A percentile compares a stretch with the other conserved stretches of the same genome.
phyloP scores from a whole-genome alignment of 2,329 filamentous ascomycete genomes.

The Leptographium galeiforme region DNA sequence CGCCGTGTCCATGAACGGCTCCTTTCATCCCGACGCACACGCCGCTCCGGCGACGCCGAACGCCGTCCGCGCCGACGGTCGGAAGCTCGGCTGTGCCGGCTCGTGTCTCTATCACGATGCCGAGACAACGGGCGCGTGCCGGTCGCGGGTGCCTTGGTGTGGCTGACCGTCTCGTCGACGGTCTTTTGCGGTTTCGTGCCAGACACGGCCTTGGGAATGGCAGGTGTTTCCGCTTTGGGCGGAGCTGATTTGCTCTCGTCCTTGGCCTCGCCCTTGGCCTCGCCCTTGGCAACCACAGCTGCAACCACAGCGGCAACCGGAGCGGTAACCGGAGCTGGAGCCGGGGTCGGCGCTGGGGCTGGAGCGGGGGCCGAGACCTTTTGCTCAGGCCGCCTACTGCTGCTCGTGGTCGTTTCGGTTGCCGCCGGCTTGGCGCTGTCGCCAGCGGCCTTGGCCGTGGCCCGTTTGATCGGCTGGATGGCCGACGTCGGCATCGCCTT shows the following conservation, averaged over 20 bases:
- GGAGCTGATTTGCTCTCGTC: background rate
- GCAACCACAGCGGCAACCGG: background rate
- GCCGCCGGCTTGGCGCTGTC: constrained; percentile 21
- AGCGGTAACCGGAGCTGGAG: background rate
- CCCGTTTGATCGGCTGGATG: constrained; percentile 40
- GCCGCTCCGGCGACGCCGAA: constrained; percentile 10
- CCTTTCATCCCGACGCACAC: constrained; percentile 15
- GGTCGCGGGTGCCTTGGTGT: background rate
- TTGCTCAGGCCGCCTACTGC: constrained; percentile 4
- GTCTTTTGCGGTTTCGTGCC: background rate
- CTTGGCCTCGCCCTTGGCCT: constrained; percentile 15
- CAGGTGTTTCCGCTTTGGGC: background rate
- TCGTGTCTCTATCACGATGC: constrained; percentile 14
- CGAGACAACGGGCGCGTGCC: background rate
- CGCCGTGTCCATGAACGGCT: constrained; percentile 13
- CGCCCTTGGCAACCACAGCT: no score
- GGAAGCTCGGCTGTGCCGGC: constrained; percentile 14
- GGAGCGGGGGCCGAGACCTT: constrained; percentile 5
- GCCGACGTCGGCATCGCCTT: constrained; percentile 40
- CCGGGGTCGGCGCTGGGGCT: background rate
- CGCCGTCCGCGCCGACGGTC: constrained; percentile 14
- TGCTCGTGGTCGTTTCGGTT: constrained; percentile 14
- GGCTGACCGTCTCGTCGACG: background rate
- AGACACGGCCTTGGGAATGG: background rate
- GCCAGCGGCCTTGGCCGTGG: constrained; percentile 29